Base-by-base conservation (phyloP, 257 asterid species). In the Nicotiana undulata region DNA sequence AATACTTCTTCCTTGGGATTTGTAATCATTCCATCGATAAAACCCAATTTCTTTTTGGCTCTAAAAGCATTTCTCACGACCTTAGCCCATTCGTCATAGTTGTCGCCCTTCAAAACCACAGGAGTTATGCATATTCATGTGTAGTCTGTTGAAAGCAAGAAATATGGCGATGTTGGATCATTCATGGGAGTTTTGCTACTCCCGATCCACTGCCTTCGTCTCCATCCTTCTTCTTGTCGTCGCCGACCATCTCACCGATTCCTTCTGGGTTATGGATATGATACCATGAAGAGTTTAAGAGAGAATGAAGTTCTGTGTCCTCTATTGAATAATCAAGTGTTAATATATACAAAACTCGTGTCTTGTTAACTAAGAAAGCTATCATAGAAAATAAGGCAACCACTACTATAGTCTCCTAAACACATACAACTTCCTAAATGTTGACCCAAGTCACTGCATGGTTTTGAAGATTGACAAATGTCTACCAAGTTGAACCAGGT, bases 11-110 rank as follows among this genome's bases (percentile, higher is more conserved):
- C 63, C 10, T 52, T 31, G 13, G 63, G 63, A 5, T 17, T 53
- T 17, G 9, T 53, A 12, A 80, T n/a, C 5, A 51, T 4, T 15
- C 60, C 79, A 67, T 80, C 58, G 34, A 66, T 32, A 34, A 80
- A 63, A 9, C 32, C 37, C 20, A 65, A 26, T 29, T 81, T 81
- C 28, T 75, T 34, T 46, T 72, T 81, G 5, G 80, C 81, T 49
- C 79, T 15, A 5, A 64, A 60, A 5, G 81, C 3, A 20, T 60
- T 60, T 60, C 32, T 60, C 32, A 4, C 32, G 3, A 0, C 32
- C 32, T 60, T 22, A 22, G 18, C 32, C 66, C 32, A 60, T 24
- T 24, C 66, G 4, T 60, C 1, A 60, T 24, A 61, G 9, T 61
- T 61, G 32, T 22, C 32, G 3, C 65, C 16, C 31, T 9, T 60